phyloP scores from a whole-genome alignment of 305 asterid species.

The Fraxinus albicans region DNA sequence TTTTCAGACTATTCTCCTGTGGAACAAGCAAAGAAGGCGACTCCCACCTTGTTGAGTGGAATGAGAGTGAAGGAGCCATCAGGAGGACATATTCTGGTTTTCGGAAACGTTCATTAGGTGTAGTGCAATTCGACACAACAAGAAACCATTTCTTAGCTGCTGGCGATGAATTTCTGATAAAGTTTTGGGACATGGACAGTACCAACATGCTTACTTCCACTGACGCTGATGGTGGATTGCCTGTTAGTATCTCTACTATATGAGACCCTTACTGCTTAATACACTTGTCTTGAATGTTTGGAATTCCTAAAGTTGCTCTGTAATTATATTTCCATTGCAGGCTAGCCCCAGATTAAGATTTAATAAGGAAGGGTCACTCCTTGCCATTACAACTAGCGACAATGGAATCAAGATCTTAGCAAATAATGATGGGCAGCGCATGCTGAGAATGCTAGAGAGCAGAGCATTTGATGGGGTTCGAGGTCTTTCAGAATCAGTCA shows the following conservation, averaged over 20 bases:
- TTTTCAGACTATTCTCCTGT: constrained; percentile 84
- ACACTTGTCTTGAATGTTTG: not conserved
- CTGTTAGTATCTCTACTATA: constrained; percentile 54
- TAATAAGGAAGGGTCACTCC: constrained; percentile 87
- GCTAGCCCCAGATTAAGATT: constrained; percentile 90
- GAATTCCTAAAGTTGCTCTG: constrained; percentile 21
- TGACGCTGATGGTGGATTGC: constrained; percentile 89
- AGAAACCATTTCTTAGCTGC: constrained; percentile 91
- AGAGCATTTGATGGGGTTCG: constrained; percentile 87
- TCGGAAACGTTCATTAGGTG: constrained; percentile 84
- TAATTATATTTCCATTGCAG: constrained; percentile 38
- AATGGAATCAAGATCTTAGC: constrained; percentile 90
- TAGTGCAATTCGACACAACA: constrained; percentile 88
- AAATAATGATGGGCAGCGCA: constrained; percentile 78
- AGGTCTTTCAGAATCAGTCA: constrained; percentile 66
- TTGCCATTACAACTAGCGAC: constrained; percentile 87
- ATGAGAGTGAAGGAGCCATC: constrained; percentile 96
- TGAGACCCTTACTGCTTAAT: not conserved
- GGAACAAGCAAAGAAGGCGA: constrained; percentile 98
- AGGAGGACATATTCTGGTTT: constrained; percentile 84
- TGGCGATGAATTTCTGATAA: constrained; percentile 92
- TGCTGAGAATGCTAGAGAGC: constrained; percentile 84
- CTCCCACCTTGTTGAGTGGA: constrained; percentile 96
- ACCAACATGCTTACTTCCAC: constrained; percentile 63
- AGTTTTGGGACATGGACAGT: constrained; percentile 96